Conservation (phyloP, 2,329 filamentous ascomycete species). For the Phialemonium atrogriseum region DNA sequence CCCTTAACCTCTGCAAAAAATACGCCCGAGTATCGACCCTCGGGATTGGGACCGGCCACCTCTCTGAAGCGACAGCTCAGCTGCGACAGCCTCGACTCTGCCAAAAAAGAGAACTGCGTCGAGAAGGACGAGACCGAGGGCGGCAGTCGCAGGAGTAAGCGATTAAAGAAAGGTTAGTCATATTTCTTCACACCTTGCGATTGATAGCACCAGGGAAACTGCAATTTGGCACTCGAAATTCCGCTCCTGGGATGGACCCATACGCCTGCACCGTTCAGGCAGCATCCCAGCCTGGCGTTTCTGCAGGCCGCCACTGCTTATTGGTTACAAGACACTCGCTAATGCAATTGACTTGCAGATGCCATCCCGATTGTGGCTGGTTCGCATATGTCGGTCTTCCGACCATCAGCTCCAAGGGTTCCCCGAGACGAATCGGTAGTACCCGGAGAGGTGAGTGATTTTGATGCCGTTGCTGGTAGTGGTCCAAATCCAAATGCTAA, state of each 20-base stretch:
- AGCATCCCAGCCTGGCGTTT: slow-evolving; percentile 4
- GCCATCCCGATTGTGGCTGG: slow-evolving; percentile 79
- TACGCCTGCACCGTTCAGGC: background rate
- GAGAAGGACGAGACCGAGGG: slow-evolving; percentile 54
- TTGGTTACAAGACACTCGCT: slow-evolving; percentile 21
- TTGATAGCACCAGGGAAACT: background rate
- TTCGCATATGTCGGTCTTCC: slow-evolving; percentile 92
- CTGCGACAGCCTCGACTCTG: slow-evolving; percentile 41
- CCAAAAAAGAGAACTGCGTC: slow-evolving; percentile 36
- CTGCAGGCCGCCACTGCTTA: slow-evolving; percentile 11
- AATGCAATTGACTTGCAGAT: slow-evolving; percentile 35
- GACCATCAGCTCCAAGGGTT: slow-evolving; percentile 65
- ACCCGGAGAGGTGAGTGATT: slow-evolving; percentile 32
- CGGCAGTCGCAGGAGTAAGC: slow-evolving; percentile 78
- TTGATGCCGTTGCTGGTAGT: background rate
- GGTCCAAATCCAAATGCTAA: too few relatives aligned
- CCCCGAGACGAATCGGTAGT: slow-evolving; percentile 42
- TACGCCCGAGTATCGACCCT: slow-evolving; percentile 56
- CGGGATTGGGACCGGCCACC: slow-evolving; percentile 44
- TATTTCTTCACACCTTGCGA: too few relatives aligned
- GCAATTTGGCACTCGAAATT: too few relatives aligned
- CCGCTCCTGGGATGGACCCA: slow-evolving; percentile 1
- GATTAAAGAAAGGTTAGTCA: slow-evolving; percentile 80
- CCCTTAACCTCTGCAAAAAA: slow-evolving; percentile 56
- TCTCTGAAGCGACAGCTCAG: slow-evolving; percentile 72